Evolutionary conservation across 139 green algal genomes (phyloP), one percentile per base, ranked within the genome.

Genomic region (Diplosphaera chodatii): DNA sequence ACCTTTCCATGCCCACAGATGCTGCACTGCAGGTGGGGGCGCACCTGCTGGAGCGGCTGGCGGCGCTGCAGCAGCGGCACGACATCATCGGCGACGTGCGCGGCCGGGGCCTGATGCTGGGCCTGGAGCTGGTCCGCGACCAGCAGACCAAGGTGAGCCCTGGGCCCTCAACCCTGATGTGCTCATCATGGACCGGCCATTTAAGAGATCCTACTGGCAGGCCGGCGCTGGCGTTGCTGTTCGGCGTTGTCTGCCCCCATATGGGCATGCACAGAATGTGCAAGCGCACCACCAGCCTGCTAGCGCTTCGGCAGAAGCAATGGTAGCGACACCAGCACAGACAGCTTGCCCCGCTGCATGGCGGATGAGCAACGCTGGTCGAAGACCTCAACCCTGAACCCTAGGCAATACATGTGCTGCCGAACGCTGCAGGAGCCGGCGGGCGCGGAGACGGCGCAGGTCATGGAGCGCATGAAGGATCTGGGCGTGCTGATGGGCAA

Each of bases 101-200:
- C 0, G 94, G 94, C 15, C 55, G 74, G 37, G 94, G 94, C 0
- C 90, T 99, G 18, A 99, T 99, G 94, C 78, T 98, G 67, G 94
- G 94, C 0, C 66, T 99, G 37, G 94, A 99, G 81, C 75, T 99
- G 15, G 94, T 99, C 0, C 96, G 87, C 67, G 94, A 99, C 78
- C 68, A 88, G 20, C 34, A 23, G 1, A 95, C 90, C 33, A 99
- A 99, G 85, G 74, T 70, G 64, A 66, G 64, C 0, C 4, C 13
- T 13, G 37, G 37, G 10, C 37, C 37, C 37, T 48, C 37, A 13
- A n/a, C n/a, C n/a, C n/a, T n/a, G n/a, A n/a, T n/a, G n/a, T n/a
- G n/a, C n/a, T n/a, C n/a, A n/a, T n/a, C n/a, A n/a, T n/a, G n/a
- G n/a, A n/a, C n/a, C n/a, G n/a, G n/a, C n/a, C n/a, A n/a, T n/a